Base-by-base conservation (phyloP, 371 early-diverging fungal species). In the Rhizopus delemar region DNA sequence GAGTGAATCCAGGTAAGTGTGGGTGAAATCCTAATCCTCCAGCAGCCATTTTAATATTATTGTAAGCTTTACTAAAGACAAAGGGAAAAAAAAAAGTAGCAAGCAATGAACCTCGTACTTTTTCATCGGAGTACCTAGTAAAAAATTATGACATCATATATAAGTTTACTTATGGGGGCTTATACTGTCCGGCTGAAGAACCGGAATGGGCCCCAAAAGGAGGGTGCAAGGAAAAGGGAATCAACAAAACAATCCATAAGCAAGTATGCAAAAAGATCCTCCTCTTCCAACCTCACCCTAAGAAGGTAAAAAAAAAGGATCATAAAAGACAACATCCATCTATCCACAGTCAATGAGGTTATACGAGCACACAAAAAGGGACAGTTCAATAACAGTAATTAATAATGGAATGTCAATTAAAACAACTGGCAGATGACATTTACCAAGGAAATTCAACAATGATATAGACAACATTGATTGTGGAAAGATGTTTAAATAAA, bases 21-120 rank as follows among this genome's bases (percentile, higher is more conserved):
- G 81, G 81, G 59, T 74, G 74, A 61, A 80, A 80, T 53, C 79
- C 79, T 56, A 76, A 69, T 63, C 62, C 72, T 65, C 69, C 68
- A 59, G 28, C 9, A 46, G 74, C 73, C 78, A 74, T 78, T 50
- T 48, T 60, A 22, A 41, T 29, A 9, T 49, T 55, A 53, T 52
- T 48, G 43, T 50, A 54, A 41, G 46, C 39, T 53, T 39, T 53
- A 22, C 16, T 38, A 33, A 53, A 56, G 46, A 49, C 50, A 55
- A 8, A 50, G 15, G 8, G 7, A 32, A 15, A 36, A 51, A 16
- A 51, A 51, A 51, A 51, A 16, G 15, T 13, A 36, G 38, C 38
- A 46, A 46, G 28, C 13, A 51, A 33, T 51, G 5, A 33, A 34
- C 51, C 35, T 33, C 13, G 22, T 16, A n/a, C 46, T 11, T 39